phyloP scores from a whole-genome alignment of 257 asterid genomes.

The Primulina tabacum region DNA sequence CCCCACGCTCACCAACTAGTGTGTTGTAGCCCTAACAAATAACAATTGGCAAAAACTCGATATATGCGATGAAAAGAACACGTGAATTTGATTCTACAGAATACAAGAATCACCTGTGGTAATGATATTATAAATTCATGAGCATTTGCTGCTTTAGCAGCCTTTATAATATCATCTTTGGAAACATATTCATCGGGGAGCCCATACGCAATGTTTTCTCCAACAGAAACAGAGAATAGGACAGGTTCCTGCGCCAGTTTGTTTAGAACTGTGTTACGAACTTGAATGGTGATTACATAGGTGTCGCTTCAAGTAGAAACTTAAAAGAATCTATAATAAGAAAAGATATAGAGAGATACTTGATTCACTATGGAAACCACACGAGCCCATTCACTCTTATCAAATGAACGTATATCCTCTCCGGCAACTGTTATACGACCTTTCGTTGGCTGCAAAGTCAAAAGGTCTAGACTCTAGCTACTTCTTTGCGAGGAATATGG shows the following conservation, averaged over 20 bases:
- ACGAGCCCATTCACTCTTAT: slow-evolving; percentile 95
- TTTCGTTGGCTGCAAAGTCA: slow-evolving; percentile 69
- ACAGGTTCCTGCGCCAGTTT: slow-evolving; percentile 74
- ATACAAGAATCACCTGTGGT: slow-evolving; percentile 67
- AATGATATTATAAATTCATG: slow-evolving; percentile 86
- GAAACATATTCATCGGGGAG: slow-evolving; percentile 91
- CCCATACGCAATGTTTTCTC: slow-evolving; percentile 95
- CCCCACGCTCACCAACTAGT: slow-evolving; percentile 96
- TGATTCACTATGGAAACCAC: slow-evolving; percentile 90
- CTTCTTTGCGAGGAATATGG: not conserved
- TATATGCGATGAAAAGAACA: slow-evolving; percentile 17
- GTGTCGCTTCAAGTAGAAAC: not conserved
- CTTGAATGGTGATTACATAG: not conserved
- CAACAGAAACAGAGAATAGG: slow-evolving; percentile 85
- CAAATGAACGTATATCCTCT: slow-evolving; percentile 90
- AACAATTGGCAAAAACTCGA: slow-evolving; percentile 20
- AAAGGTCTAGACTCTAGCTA: slow-evolving; percentile 8
- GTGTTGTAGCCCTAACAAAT: slow-evolving; percentile 79
- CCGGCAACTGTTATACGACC: slow-evolving; percentile 95
- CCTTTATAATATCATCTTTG: slow-evolving; percentile 80
- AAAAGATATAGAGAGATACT: slow-evolving; percentile 41
- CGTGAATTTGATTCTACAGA: not conserved
- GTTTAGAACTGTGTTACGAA: not conserved
- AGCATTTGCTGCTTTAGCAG: slow-evolving; percentile 99
- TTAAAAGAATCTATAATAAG: not conserved